Conservation (phyloP, 2,329 filamentous ascomycete genomes). For the Thielaviopsis ethacetica region DNA sequence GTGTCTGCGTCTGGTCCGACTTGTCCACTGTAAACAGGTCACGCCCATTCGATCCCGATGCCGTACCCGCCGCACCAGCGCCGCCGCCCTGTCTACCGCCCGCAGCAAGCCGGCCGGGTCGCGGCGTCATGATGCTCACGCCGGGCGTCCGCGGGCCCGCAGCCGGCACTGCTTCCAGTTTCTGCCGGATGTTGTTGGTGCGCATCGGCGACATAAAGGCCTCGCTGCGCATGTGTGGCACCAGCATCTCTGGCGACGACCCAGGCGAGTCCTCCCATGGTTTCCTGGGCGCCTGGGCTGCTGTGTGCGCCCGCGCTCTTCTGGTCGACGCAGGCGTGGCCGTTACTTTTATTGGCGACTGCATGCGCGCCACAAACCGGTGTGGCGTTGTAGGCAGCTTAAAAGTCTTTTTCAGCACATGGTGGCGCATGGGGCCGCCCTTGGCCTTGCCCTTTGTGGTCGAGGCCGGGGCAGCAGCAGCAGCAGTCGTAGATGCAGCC, state of each 20-base stretch:
- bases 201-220: slow-evolving; percentile 62
- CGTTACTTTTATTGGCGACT: slow-evolving; percentile 5
- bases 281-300: background rate
- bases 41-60: background rate
- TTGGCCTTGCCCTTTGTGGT: slow-evolving; percentile 19
- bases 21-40: slow-evolving; percentile 26
- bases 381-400: slow-evolving; percentile 82
- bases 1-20: slow-evolving; percentile 13
- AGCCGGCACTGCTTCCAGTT: slow-evolving; percentile 25
- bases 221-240: slow-evolving; percentile 69
- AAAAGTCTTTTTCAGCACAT: slow-evolving; percentile 89
- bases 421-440: slow-evolving; percentile 71
- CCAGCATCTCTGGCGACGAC: slow-evolving; percentile 62
- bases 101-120: background rate
- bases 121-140: slow-evolving; percentile 68
- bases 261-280: slow-evolving; percentile 32
- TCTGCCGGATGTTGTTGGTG: slow-evolving; percentile 26
- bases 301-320: background rate
- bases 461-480: slow-evolving; percentile 33
- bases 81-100: background rate
- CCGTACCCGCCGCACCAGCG: background rate
- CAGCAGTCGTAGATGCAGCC: slow-evolving; percentile 43
- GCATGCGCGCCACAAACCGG: slow-evolving; percentile 28
- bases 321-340: background rate
- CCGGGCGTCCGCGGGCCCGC: slow-evolving; percentile 54